Evolutionary conservation across 768 basidiomycete genomes (phyloP).

Genomic region (Lyophyllum atratum): DNA sequence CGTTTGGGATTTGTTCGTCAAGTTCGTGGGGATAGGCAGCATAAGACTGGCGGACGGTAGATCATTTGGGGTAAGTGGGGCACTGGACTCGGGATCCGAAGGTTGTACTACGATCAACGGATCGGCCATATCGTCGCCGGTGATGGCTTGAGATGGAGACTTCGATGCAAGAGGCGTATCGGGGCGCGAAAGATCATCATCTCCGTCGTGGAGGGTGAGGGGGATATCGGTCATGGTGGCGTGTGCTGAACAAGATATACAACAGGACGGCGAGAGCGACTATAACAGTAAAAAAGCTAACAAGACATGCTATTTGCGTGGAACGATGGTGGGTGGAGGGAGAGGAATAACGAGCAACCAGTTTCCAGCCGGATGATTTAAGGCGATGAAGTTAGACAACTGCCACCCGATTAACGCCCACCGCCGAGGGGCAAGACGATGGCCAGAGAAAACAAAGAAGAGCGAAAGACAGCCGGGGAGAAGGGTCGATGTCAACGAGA

Average conservation of each 20-base stretch:
- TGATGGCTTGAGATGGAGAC: slow-evolving; percentile 11
- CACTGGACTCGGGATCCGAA: slow-evolving; percentile 5
- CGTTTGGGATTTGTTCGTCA: slow-evolving; percentile 39
- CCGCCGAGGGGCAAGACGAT: slow-evolving; percentile 1
- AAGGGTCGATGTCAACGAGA: neutral
- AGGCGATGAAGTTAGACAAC: slow-evolving; percentile 6
- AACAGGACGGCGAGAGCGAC: slow-evolving; percentile 3
- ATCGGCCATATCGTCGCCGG: slow-evolving; percentile 7
- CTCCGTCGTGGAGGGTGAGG: slow-evolving; percentile 17
- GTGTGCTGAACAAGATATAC: neutral
- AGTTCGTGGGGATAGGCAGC: slow-evolving; percentile 41
- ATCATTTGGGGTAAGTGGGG: neutral
- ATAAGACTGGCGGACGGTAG: slow-evolving; percentile 25
- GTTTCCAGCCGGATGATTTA: slow-evolving; percentile 18
- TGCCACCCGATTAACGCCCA: neutral
- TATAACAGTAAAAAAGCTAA: slow-evolving; percentile 10
- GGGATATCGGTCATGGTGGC: slow-evolving; percentile 22
- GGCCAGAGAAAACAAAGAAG: neutral
- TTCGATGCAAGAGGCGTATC: slow-evolving; percentile 26
- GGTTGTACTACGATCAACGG: slow-evolving; percentile 6
- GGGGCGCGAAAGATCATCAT: slow-evolving; percentile 30
- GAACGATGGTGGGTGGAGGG: slow-evolving; percentile 11
- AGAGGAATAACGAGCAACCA: slow-evolving; percentile 16
- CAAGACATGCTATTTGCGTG: slow-evolving; percentile 17
- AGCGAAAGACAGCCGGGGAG: slow-evolving; percentile 1